Evolutionary conservation across 1,284 basidiomycete genomes (phyloP).

Genomic region (Austroboletus niveus): DNA sequence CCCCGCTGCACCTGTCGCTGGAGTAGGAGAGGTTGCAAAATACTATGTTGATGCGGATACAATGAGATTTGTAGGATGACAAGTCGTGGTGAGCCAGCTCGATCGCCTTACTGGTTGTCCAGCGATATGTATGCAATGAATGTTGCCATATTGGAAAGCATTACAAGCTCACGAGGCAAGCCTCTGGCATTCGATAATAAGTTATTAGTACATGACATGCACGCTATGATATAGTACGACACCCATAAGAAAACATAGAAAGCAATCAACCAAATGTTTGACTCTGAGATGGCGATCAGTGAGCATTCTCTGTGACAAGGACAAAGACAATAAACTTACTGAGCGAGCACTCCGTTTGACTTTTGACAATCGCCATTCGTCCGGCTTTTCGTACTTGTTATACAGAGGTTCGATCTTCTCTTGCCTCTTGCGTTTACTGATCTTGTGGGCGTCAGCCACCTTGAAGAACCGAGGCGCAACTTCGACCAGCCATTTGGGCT

Average conservation of each 20-base stretch:
- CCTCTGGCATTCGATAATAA: constrained; percentile 2
- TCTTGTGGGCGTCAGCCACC: constrained; percentile 93
- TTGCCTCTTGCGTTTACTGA: constrained; percentile 94
- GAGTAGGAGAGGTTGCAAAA: constrained; percentile 69
- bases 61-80: constrained; percentile 68
- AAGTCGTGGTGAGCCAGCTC: not conserved
- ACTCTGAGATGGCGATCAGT: constrained; percentile 47
- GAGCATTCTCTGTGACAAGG: constrained; percentile 3
- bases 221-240: constrained; percentile 2
- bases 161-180: not conserved
- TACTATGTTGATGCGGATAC: constrained; percentile 77
- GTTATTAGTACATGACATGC: constrained; percentile 11
- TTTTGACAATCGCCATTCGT: constrained; percentile 88
- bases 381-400: constrained; percentile 88
- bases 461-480: constrained; percentile 98
- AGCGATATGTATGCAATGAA: not conserved
- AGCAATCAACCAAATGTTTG: constrained; percentile 70
- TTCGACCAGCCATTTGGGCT: constrained; percentile 98
- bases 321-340: constrained; percentile 42
- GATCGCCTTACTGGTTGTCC: not conserved
- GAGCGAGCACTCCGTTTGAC: constrained; percentile 85
- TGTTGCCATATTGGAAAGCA: not conserved
- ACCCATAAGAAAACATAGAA: not conserved
- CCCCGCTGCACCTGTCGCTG: constrained; percentile 55
- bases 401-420: constrained; percentile 96